Evolutionary conservation across 1,139 yeast genomes (phyloP).

Genomic region (Meyerozyma athensensis): DNA sequence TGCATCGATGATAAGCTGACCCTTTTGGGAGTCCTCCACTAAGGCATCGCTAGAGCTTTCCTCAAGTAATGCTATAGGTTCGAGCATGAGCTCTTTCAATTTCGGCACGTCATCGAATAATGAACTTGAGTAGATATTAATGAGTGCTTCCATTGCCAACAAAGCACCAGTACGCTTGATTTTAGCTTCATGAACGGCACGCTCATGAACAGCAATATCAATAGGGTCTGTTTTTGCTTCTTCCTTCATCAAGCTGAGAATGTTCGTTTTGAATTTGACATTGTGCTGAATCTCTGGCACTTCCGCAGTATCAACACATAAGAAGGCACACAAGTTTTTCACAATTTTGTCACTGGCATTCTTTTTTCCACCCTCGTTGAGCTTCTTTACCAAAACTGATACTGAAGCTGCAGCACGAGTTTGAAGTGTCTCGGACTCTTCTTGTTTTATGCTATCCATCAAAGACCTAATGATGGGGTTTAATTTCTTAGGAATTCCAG

Average conservation of each 20-base stretch:
- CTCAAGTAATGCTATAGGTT: slow-evolving; percentile 44
- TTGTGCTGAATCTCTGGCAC: slow-evolving; percentile 89
- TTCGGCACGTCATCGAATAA: slow-evolving; percentile 66
- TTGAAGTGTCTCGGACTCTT: slow-evolving; percentile 64
- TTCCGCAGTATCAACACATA: slow-evolving; percentile 93
- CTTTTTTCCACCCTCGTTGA: slow-evolving; percentile 53
- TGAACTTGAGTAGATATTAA: slow-evolving; percentile 45
- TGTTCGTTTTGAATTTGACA: slow-evolving; percentile 48
- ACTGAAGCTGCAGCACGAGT: slow-evolving; percentile 66
- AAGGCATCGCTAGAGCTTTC: slow-evolving; percentile 29
- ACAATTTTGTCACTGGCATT: slow-evolving; percentile 85
- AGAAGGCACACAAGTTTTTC: slow-evolving; percentile 85
- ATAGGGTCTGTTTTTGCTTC: slow-evolving; percentile 67
- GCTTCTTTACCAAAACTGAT: slow-evolving; percentile 54
- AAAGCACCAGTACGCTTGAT: slow-evolving; percentile 83
- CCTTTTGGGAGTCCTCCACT: slow-evolving; percentile 45
- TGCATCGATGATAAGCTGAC: slow-evolving; percentile 84
- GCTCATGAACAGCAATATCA: slow-evolving; percentile 60
- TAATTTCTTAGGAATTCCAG: slow-evolving; percentile 74
- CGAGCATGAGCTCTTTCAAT: slow-evolving; percentile 61
- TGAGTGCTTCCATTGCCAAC: slow-evolving; percentile 57
- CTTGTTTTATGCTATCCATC: slow-evolving; percentile 89
- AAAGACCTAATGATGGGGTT: slow-evolving; percentile 85
- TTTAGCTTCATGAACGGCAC: slow-evolving; percentile 66
- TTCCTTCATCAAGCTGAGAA: slow-evolving; percentile 76